These are phyloP conservation scores for Neurospora pannonica DNA, from an alignment of 495 filamentous ascomycete species.

Conservation along the genomic window DNA sequence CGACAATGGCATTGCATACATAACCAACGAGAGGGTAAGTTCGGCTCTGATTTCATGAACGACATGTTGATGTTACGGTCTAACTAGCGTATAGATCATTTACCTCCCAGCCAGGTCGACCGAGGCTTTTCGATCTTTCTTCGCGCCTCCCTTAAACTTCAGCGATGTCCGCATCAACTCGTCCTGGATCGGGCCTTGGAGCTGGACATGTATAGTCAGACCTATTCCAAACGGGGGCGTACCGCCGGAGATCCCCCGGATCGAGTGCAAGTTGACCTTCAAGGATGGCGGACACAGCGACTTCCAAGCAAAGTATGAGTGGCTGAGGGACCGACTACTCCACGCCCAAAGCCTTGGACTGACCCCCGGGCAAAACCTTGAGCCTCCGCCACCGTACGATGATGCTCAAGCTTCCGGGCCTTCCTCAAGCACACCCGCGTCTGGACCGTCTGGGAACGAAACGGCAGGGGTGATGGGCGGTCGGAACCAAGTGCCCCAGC, in stretches of 20 bases:
- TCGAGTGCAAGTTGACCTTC: constrained; percentile 79
- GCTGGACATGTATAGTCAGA: constrained; percentile 71
- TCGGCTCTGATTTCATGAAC: neutral
- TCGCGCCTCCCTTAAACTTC: constrained; percentile 73
- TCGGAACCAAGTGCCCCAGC: constrained; percentile 22
- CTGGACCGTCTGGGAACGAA: neutral
- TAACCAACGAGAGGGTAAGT: constrained; percentile 84
- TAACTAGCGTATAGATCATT: constrained; percentile 52
- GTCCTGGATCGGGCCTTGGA: constrained; percentile 93
- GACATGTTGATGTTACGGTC: neutral
- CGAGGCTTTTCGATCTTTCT: constrained; percentile 73
- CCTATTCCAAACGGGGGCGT: constrained; percentile 83
- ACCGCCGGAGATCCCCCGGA: constrained; percentile 56
- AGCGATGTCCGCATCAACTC: constrained; percentile 83
- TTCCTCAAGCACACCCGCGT: constrained; percentile 19
- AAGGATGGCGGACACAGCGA: constrained; percentile 93
- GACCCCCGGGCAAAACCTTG: constrained; percentile 46
- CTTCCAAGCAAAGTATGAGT: constrained; percentile 74
- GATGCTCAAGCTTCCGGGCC: constrained; percentile 17
- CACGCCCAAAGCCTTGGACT: constrained; percentile 66
- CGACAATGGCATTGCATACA: constrained; percentile 49
- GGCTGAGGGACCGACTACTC: constrained; percentile 70
- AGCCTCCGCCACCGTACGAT: constrained; percentile 80
- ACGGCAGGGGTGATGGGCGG: constrained; percentile 3
- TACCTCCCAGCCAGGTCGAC: constrained; percentile 71